These are phyloP conservation scores for Phyllosticta citribraziliensis DNA, from an alignment of 2,329 filamentous ascomycete genomes.

Conservation along the genomic window DNA sequence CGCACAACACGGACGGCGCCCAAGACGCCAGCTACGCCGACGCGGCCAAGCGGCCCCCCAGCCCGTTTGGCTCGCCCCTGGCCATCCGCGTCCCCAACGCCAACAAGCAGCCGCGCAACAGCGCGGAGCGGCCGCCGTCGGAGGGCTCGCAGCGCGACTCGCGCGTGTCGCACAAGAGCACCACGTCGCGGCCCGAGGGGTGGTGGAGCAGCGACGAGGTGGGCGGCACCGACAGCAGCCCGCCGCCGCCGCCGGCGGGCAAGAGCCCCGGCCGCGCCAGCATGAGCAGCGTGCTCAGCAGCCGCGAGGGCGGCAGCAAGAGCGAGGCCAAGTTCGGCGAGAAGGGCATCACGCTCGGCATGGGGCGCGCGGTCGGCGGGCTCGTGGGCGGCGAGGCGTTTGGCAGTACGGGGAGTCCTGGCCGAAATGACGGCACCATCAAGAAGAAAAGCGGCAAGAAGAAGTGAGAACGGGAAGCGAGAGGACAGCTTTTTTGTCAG, in stretches of 20 bases:
- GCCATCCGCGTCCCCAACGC: not conserved
- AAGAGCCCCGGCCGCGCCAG: constrained; percentile 12
- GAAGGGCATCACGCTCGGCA: constrained; percentile 25
- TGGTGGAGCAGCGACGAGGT: constrained; percentile 32
- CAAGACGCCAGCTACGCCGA: not conserved
- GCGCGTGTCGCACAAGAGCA: constrained; percentile 12
- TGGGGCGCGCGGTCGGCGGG: constrained; percentile 23
- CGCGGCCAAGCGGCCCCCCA: not conserved
- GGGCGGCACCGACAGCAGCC: constrained; percentile 15
- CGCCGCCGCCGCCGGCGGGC: constrained; percentile 13
- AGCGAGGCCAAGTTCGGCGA: constrained; percentile 20
- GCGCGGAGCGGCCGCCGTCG: not conserved
- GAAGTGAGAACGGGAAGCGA: not conserved
- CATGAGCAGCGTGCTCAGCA: constrained; percentile 3
- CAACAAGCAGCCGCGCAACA: not conserved
- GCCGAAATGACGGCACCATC: constrained; percentile 15
- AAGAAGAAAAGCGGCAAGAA: constrained; percentile 9
- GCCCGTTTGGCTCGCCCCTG: not conserved
- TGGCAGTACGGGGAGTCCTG: constrained; percentile 11
- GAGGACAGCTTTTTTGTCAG: not conserved
- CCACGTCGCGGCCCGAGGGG: constrained; percentile 26
- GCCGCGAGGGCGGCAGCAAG: constrained; percentile 16
- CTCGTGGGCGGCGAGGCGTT: constrained; percentile 15
- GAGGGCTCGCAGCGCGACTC: constrained; percentile 5
- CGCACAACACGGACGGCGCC: not conserved